These are phyloP conservation scores for Hymenoscyphus linearis DNA, from an alignment of 2,329 filamentous ascomycete species.

Conservation along the genomic window DNA sequence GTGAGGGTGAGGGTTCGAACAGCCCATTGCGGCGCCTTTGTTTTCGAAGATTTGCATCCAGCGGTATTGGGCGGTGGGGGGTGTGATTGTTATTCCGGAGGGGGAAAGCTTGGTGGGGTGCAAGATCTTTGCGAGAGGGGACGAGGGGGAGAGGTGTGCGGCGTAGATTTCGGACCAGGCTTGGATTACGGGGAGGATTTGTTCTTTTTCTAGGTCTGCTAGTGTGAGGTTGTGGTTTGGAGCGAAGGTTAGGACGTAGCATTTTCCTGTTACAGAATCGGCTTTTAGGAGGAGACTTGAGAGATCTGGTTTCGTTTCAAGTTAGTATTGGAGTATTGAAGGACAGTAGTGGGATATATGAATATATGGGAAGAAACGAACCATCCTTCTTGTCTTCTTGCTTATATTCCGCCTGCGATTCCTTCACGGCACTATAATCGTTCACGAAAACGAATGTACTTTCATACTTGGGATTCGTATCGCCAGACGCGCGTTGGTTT, in stretches of 20 bases:
- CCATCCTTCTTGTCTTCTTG: constrained; percentile 27
- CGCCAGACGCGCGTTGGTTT: constrained; percentile 83
- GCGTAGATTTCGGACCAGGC: constrained; percentile 92
- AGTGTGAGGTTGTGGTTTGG: constrained; percentile 86
- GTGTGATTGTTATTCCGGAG: constrained; percentile 36
- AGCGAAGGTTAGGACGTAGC: constrained; percentile 95
- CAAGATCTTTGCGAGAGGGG: constrained; percentile 48
- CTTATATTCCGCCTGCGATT: constrained; percentile 77
- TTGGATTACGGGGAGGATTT: constrained; percentile 78
- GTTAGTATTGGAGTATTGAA: background rate
- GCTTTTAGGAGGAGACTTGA: constrained; percentile 74
- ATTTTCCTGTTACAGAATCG: constrained; percentile 86
- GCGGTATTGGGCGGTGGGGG: constrained; percentile 70
- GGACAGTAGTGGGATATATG: too few relatives aligned
- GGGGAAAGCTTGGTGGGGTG: constrained; percentile 39
- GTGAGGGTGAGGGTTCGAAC: constrained; percentile 96
- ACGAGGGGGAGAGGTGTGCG: constrained; percentile 68
- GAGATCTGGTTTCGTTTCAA: constrained; percentile 46
- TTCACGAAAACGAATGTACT: constrained; percentile 94
- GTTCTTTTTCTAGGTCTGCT: constrained; percentile 72
- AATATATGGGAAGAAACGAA: constrained; percentile 8
- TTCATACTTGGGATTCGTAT: constrained; percentile 78
- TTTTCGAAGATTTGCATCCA: constrained; percentile 99
- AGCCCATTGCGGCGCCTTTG: constrained; percentile 96
- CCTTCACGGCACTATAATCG: constrained; percentile 95